Percentiles rank a stretch among this genome's conserved stretches.
phyloP scores from a whole-genome alignment of 176 grass and related monocot genomes.

The Tillandsia leiboldiana region DNA sequence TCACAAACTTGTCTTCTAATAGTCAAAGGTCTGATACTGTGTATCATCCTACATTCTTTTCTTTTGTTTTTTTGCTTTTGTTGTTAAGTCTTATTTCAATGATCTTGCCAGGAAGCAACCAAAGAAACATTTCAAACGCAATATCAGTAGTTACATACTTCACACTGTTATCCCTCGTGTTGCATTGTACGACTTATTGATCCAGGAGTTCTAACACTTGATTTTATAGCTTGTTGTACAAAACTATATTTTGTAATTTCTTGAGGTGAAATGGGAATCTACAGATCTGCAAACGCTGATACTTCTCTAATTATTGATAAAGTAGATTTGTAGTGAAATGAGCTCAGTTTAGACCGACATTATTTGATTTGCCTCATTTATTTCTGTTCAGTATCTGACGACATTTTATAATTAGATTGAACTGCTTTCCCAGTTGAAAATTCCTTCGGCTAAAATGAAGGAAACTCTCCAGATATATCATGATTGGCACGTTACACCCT shows the following conservation, averaged over 20 bases:
- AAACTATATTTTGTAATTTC: too few species aligned
- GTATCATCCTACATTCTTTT: neutral
- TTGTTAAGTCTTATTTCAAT: neutral
- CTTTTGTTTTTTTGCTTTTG: neutral
- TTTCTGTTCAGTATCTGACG: neutral
- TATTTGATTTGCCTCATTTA: neutral
- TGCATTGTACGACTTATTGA: too few species aligned
- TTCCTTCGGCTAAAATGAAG: neutral
- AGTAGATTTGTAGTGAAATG: too few species aligned
- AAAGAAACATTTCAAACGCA: neutral
- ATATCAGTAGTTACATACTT: too few species aligned
- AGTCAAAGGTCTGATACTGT: neutral
- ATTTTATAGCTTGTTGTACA: too few species aligned
- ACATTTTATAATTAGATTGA: neutral
- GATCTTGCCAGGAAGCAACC: neutral
- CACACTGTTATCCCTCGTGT: too few species aligned
- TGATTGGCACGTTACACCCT: too few species aligned
- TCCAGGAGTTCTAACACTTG: too few species aligned
- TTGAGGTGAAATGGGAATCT: too few species aligned
- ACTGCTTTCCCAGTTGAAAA: neutral
- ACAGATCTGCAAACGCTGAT: too few species aligned
- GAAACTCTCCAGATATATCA: too few species aligned
- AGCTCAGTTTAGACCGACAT: neutral
- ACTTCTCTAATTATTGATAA: too few species aligned
- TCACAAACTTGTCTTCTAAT: neutral